phyloP scores from a whole-genome alignment of 2,329 filamentous ascomycete genomes.

The Periconia digitata region DNA sequence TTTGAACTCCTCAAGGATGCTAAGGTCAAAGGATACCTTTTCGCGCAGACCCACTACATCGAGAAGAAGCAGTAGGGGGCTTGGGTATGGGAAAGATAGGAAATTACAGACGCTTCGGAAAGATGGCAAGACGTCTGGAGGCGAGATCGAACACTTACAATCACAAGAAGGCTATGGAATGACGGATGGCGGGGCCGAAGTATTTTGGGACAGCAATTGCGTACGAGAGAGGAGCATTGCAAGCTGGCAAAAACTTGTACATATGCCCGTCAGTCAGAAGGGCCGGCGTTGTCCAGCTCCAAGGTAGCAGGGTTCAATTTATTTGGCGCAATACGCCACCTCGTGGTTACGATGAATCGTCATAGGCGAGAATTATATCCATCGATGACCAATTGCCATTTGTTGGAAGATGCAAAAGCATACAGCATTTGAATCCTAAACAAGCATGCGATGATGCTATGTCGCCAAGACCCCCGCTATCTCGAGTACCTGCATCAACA shows the following conservation, averaged over 20 bases:
- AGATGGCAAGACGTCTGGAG: not conserved
- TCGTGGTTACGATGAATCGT: not conserved
- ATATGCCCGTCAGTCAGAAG: conserved; percentile 23
- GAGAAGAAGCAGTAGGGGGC: conserved; percentile 39
- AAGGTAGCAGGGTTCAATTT: not conserved
- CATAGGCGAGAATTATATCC: not conserved
- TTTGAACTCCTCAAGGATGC: conserved; percentile 74
- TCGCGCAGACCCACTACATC: conserved; percentile 77
- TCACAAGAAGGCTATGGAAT: not conserved
- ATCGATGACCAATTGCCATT: not conserved
- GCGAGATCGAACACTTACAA: not conserved
- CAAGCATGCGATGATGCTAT: not conserved
- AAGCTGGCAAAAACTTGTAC: conserved; percentile 28
- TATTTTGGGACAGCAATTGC: conserved; percentile 13
- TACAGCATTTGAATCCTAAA: not conserved
- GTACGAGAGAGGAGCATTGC: conserved; percentile 11
- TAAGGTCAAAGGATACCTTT: conserved; percentile 77
- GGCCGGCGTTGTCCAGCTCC: not conserved
- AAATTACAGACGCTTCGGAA: not conserved
- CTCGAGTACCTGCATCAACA: conserved; percentile 28
- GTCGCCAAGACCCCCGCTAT: conserved; percentile 28
- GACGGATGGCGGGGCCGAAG: not conserved
- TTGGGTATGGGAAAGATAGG: not conserved
- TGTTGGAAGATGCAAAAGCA: not conserved
- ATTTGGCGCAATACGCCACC: not conserved